Base-by-base conservation (phyloP, 345 rosid genomes). In the Clausena lansium region DNA sequence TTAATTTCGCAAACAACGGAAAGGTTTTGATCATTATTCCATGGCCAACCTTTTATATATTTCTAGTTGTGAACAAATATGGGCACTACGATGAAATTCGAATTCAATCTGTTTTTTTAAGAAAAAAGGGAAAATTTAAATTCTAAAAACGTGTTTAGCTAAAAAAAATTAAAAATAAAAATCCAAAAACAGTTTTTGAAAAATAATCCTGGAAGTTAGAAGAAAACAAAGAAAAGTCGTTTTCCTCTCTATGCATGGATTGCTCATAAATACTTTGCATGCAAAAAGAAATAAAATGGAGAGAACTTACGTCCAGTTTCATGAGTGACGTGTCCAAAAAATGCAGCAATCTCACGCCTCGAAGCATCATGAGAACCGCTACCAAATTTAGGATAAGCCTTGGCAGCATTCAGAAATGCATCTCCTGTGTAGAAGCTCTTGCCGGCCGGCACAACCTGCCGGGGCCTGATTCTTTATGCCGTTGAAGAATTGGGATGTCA, bases 321-420 rank as follows among this genome's bases (percentile, higher is more conserved):
- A 70, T 85, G 86, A 0, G 91, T 85, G 82, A 81, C 81, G 67
- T 85, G 91, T 57, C 87, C 91, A 59, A 88, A 88, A 78, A 88
- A 85, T 50, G 91, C 81, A 2, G 91, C 88, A 71, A 88, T 71
- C 75, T 88, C 91, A 28, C 88, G 91, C 65, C 22, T 79, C 11
- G 88, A 80, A 25, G 41, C 76, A 24, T 67, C 84, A 41, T 58
- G 72, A 4, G 86, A 27, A 11, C 84, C 84, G 13, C 14, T 19
- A 1, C 83, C 84, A 25, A 81, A 81, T 1, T 57, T 9, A 27
- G 81, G 32, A 36, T 36, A 81, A 0, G 78, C 47, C 47, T n/a
- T 70, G 35, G 41, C 74, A n/a, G 81, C 84, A 27, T 60, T 62
- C 4, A 81, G 75, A 55, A 81, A 80, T 1, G 27, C 77, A 39